These are phyloP conservation scores for Gyromitra esculenta DNA, from an alignment of 2,329 filamentous ascomycete genomes.

Conservation along the genomic window DNA sequence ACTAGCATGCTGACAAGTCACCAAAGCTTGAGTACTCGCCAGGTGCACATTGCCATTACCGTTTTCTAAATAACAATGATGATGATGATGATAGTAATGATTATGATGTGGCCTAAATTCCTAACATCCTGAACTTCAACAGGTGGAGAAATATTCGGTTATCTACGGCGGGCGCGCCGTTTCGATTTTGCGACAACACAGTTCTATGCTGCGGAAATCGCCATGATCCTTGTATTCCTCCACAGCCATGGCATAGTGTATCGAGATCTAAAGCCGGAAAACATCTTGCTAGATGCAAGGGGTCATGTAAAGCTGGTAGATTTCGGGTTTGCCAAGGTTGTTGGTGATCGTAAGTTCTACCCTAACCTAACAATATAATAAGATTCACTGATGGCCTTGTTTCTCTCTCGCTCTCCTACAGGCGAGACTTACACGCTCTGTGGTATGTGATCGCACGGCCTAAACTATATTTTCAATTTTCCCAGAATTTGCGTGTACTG, in stretches of 20 bases:
- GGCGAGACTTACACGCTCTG: slow-evolving; percentile 74
- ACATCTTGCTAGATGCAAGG: slow-evolving; percentile 82
- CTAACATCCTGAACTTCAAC: slow-evolving; percentile 71
- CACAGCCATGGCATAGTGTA: slow-evolving; percentile 84
- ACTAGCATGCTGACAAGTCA: slow-evolving; percentile 30
- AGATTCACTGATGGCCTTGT: slow-evolving; percentile 11
- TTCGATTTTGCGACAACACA: slow-evolving; percentile 81
- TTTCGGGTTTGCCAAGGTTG: slow-evolving; percentile 93
- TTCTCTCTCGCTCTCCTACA: not conserved
- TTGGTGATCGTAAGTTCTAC: slow-evolving; percentile 60
- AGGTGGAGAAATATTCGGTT: slow-evolving; percentile 85
- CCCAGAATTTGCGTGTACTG: slow-evolving; percentile 5
- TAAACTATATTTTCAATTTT: not conserved
- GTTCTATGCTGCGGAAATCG: slow-evolving; percentile 86
- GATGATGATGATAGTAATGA: not conserved
- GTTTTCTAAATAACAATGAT: not conserved
- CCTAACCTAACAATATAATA: not conserved
- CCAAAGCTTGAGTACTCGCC: slow-evolving; percentile 57
- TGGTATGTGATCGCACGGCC: slow-evolving; percentile 64
- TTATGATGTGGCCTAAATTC: slow-evolving; percentile 6
- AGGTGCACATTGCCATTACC: slow-evolving; percentile 41
- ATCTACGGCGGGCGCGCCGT: slow-evolving; percentile 77
- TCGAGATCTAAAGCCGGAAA: slow-evolving; percentile 95
- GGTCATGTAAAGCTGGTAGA: slow-evolving; percentile 91
- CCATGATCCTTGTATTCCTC: slow-evolving; percentile 80